Conservation (phyloP, 257 asterid species). For the Solanum etuberosum region DNA sequence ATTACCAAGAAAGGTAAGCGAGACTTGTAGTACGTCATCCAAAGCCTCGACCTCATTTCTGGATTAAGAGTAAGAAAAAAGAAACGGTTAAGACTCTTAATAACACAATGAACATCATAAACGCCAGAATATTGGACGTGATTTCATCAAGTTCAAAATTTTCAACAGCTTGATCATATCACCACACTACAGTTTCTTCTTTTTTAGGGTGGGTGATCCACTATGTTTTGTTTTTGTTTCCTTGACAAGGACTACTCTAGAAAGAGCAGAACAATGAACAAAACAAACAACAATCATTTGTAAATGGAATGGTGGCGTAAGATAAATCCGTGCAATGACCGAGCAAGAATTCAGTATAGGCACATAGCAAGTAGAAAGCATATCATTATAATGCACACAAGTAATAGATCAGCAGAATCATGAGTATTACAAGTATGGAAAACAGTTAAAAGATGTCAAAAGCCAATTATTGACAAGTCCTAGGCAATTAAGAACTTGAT, state of each 20-base stretch:
- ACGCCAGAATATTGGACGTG: neutral
- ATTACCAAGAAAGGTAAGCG: neutral
- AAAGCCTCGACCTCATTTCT: neutral
- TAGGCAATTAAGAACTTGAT: neutral
- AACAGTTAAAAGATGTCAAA: neutral
- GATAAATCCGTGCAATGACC: neutral
- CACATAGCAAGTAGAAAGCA: neutral
- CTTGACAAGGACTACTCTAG: constrained; percentile 15
- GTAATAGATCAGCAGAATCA: neutral
- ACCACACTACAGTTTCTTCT: constrained; percentile 22
- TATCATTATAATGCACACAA: neutral
- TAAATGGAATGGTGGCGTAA: neutral
- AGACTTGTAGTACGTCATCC: neutral
- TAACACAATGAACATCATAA: neutral
- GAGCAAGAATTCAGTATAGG: neutral
- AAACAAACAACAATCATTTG: constrained; percentile 10
- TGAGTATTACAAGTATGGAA: neutral
- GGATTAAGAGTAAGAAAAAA: neutral
- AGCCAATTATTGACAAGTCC: neutral
- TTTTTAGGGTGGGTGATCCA: constrained; percentile 51
- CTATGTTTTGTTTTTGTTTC: constrained; percentile 25
- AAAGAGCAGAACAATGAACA: constrained; percentile 16
- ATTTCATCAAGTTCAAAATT: neutral
- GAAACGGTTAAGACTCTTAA: neutral
- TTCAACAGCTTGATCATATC: constrained; percentile 8